A percentile compares a stretch with the other conserved stretches of the same genome.
Conservation (phyloP, 768 basidiomycete species). For the Albatrellus ellisii region DNA sequence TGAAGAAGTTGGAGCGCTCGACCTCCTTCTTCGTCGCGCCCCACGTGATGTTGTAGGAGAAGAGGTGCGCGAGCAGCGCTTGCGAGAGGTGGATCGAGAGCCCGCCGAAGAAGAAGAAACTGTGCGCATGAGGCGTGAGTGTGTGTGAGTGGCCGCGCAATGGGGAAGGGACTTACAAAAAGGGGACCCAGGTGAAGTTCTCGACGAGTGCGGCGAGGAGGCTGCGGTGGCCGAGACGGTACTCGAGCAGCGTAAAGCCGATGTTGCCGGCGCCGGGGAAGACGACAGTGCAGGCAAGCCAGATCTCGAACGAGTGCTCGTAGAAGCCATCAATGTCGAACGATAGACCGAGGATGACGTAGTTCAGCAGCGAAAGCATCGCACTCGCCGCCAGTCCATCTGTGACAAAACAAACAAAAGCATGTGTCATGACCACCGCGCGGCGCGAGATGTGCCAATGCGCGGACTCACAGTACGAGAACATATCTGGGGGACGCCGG, state of each 20-base stretch:
- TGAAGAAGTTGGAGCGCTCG: slow-evolving; percentile 81
- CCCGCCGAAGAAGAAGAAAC: slow-evolving; percentile 46
- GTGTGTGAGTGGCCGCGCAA: slow-evolving; percentile 42
- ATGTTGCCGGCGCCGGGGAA: slow-evolving; percentile 58
- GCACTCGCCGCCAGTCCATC: slow-evolving; percentile 55
- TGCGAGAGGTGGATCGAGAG: slow-evolving; percentile 39
- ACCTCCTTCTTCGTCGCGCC: slow-evolving; percentile 67
- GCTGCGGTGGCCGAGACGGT: slow-evolving; percentile 47
- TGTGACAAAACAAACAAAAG: slow-evolving; percentile 6
- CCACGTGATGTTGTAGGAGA: slow-evolving; percentile 48
- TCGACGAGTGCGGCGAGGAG: slow-evolving; percentile 38
- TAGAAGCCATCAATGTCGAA: slow-evolving; percentile 57
- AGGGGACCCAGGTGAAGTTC: slow-evolving; percentile 53
- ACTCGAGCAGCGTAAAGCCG: slow-evolving; percentile 55
- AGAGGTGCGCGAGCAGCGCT: slow-evolving; percentile 41
- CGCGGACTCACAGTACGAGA: slow-evolving; percentile 27
- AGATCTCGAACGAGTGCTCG: slow-evolving; percentile 60
- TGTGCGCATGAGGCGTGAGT: slow-evolving; percentile 8
- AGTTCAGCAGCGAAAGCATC: slow-evolving; percentile 53
- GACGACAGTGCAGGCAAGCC: slow-evolving; percentile 59
- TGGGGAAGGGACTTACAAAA: slow-evolving; percentile 59
- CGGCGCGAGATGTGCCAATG: too few species aligned
- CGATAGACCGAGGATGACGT: slow-evolving; percentile 51
- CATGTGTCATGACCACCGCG: too few species aligned
- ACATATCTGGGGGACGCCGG: slow-evolving; percentile 22